Percentiles rank a stretch among this genome's conserved stretches.
phyloP scores from a whole-genome alignment of 371 early-diverging fungal genomes.

The Mycotypha africana region DNA sequence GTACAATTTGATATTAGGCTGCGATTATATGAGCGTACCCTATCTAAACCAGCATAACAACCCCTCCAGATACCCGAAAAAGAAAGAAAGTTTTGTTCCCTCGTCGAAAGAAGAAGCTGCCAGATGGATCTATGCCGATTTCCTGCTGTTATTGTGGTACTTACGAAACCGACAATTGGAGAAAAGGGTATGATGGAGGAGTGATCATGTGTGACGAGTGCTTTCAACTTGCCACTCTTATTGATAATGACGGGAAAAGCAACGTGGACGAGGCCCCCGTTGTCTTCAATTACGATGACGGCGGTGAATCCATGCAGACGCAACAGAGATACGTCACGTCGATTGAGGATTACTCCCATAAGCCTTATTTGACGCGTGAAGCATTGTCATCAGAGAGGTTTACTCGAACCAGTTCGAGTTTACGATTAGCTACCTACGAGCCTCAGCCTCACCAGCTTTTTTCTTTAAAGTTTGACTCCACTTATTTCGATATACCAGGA shows the following conservation, averaged over 20 bases:
- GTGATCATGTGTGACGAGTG: constrained; percentile 82
- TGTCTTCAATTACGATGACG: constrained; percentile 2
- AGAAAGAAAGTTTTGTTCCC: constrained; percentile 33
- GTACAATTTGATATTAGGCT: no score
- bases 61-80: constrained; percentile 14
- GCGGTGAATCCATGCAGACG: neutral
- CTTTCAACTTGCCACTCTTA: constrained; percentile 55
- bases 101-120: constrained; percentile 21
- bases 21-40: neutral
- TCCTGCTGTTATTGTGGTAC: constrained; percentile 46
- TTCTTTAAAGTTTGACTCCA: constrained; percentile 71
- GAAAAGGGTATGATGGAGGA: constrained; percentile 71
- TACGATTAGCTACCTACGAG: constrained; percentile 60
- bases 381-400: constrained; percentile 48
- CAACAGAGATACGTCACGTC: constrained; percentile 44
- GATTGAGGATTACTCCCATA: constrained; percentile 77
- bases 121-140: constrained; percentile 22
- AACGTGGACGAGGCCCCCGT: constrained; percentile 12
- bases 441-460: constrained; percentile 78
- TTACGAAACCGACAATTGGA: constrained; percentile 44
- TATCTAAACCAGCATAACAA: neutral
- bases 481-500: constrained; percentile 87
- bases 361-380: constrained; percentile 73
- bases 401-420: constrained; percentile 41
- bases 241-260: constrained; percentile 31